Base-by-base conservation (phyloP, 805 yeast genomes). In the Candida loeiensis region DNA sequence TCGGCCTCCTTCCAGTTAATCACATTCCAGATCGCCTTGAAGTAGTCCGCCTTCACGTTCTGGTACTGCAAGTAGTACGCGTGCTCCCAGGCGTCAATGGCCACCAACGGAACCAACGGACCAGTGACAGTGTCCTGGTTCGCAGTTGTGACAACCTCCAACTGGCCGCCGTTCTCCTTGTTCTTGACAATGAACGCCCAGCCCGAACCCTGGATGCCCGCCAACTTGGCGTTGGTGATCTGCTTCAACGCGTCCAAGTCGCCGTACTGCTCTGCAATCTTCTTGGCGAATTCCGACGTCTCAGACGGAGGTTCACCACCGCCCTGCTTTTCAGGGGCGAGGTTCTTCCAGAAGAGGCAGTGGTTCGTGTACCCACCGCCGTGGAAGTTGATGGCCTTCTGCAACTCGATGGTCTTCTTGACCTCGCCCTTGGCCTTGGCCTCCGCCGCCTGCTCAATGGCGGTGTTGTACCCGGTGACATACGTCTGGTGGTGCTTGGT, bases 1-100 rank as follows among this genome's bases (percentile, higher is more conserved):
- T 80, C 87, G 40, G 95, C 96, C 66, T 82, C 95, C 63, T 81
- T 74, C 96, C 96, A 88, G 79, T 88, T 87, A 66, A 89, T 77
- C 32, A 88, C 95, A 56, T 85, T 83, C 96, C 96, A 88, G 66
- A 88, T 85, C 47, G 95, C 91, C 67, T 85, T 81, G 79, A 89
- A 88, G 72, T 89, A 88, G 59, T 88, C 95, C 33, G 64, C 95
- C 75, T 89, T 88, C 60, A 82, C 89, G 71, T 88, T 88, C 71
- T 85, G 82, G 74, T 88, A 88, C 67, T 88, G 96, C 66, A 89
- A 74, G 76, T 88, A 88, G 75, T 88, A 88, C 40, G 96, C 96
- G 59, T 88, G 96, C 68, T 88, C 96, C 96, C 96, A 88, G 45
- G 95, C 95, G 55, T 88, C 96, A 59, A 88, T 85, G 40, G 95